Base-by-base conservation (phyloP, 2,329 filamentous ascomycete species). In the Teratosphaeria epicoccoides region DNA sequence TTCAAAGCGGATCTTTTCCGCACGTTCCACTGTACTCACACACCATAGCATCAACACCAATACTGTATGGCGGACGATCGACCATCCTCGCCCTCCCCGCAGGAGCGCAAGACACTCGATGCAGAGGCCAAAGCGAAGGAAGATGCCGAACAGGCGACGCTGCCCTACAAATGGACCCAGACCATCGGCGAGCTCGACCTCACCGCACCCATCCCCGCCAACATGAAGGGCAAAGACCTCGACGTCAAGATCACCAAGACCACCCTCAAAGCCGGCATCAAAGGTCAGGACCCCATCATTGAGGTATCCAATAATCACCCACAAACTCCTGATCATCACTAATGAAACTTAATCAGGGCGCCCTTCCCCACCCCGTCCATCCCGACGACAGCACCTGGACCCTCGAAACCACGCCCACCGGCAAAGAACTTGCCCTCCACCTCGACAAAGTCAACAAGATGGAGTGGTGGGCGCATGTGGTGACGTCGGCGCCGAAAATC, bases 121-220 rank as follows among this genome's bases (percentile, higher is more conserved):
- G 74, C 73, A 57, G 79, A 79, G 61, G 75, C 75, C 59, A 77
- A 77, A 63, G 84, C 82, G 56, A 83, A 84, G 68, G 89, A 98
- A 73, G 76, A 80, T 52, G 85, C 84, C 62, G 93, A 98, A 73
- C 93, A 98, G 75, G 85, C 83, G 43, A 81, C 84, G 23, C 83
- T 98, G 43, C 93, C 93, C 0, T 98, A 98, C 82, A 93, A 94
- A 74, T 98, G 93, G 93, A 86, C 80, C 10, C 93, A 98, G 73
- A 90, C 86, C 23, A 95, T 98, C 68, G 78, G 78, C 61, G 93
- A 97, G 66, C 74, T 96, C 55, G 88, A 95, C 66, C 73, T 97
- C 63, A 84, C 79, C 48, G 78, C 94, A 53, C 75, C 79, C 24
- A 82, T 98, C 0, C 85, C 91, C 0, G 85, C 79, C 23, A 95